Percentiles rank a stretch among this genome's conserved stretches.
Evolutionary conservation across 305 asterid genomes (phyloP).

Genomic region (Fraxinus greggii): DNA sequence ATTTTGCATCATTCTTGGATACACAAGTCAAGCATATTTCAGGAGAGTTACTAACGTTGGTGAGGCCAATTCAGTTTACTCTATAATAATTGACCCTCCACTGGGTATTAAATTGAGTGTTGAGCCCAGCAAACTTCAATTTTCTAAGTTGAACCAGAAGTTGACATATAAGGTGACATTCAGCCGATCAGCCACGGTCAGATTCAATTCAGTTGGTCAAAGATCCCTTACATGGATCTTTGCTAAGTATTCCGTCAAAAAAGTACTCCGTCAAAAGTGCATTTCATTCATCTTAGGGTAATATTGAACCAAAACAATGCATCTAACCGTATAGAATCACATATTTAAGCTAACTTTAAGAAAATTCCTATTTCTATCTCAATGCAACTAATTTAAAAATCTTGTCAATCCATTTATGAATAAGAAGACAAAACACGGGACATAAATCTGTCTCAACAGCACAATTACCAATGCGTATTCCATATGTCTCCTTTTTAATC

Average conservation of each 20-base stretch:
- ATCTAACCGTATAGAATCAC: not conserved
- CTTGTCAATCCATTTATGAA: not conserved
- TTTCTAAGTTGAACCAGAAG: slow-evolving; percentile 13
- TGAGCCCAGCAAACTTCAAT: slow-evolving; percentile 19
- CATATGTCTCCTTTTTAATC: not conserved
- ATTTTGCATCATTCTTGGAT: slow-evolving; percentile 17
- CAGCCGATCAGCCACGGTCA: not conserved
- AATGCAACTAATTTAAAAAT: not conserved
- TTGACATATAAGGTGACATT: slow-evolving; percentile 24
- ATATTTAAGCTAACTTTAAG: not conserved
- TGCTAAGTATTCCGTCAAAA: slow-evolving; percentile 28
- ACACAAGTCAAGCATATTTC: slow-evolving; percentile 23
- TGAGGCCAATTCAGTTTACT: slow-evolving; percentile 16
- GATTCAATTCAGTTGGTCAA: not conserved
- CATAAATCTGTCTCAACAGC: not conserved
- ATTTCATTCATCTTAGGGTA: not conserved
- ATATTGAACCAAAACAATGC: not conserved
- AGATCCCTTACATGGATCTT: slow-evolving; percentile 35
- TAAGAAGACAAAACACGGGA: not conserved
- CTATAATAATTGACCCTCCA: slow-evolving; percentile 19
- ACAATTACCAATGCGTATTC: not conserved
- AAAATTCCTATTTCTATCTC: not conserved
- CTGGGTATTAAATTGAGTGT: slow-evolving; percentile 8
- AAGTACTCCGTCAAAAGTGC: too few species aligned
- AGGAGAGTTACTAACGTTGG: slow-evolving; percentile 37